These are phyloP conservation scores for Paracamarosporium sp. DNA, from an alignment of 2,329 filamentous ascomycete genomes.

Conservation along the genomic window DNA sequence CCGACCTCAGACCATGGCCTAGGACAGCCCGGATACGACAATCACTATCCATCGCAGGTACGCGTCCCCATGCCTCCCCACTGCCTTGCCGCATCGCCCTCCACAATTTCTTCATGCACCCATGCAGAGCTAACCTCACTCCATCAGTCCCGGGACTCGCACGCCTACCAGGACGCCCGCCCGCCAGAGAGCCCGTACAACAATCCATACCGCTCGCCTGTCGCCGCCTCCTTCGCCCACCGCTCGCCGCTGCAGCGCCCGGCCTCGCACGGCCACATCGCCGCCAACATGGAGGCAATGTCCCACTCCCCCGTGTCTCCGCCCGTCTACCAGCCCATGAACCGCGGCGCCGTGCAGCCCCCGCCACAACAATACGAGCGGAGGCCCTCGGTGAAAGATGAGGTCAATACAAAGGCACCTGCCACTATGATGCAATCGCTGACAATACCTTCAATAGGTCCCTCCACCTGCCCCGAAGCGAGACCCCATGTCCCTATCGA, in stretches of 20 bases:
- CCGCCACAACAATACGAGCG: constrained; percentile 39
- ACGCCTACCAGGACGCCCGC: constrained; percentile 42
- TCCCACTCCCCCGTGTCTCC: constrained; percentile 48
- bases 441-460: constrained; percentile 27
- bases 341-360: constrained; percentile 44
- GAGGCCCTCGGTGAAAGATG: constrained; percentile 41
- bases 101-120: constrained; percentile 15
- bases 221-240: constrained; percentile 40
- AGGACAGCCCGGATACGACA: constrained; percentile 39
- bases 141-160: constrained; percentile 41
- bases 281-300: constrained; percentile 42
- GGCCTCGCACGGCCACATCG: constrained; percentile 41
- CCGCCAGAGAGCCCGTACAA: constrained; percentile 43
- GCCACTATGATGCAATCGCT: constrained; percentile 14
- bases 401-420: constrained; percentile 33
- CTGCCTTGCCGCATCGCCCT: not conserved
- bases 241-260: constrained; percentile 47
- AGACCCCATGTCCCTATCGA: constrained; percentile 95
- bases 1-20: constrained; percentile 54
- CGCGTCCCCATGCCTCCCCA: constrained; percentile 11
- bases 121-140: constrained; percentile 28
- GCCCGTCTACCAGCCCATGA: constrained; percentile 39
- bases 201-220: constrained; percentile 47
- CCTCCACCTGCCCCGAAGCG: constrained; percentile 78
- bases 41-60: constrained; percentile 42